Conservation (phyloP, 2,329 filamentous ascomycete species). For the Pseudonectria buxi region DNA sequence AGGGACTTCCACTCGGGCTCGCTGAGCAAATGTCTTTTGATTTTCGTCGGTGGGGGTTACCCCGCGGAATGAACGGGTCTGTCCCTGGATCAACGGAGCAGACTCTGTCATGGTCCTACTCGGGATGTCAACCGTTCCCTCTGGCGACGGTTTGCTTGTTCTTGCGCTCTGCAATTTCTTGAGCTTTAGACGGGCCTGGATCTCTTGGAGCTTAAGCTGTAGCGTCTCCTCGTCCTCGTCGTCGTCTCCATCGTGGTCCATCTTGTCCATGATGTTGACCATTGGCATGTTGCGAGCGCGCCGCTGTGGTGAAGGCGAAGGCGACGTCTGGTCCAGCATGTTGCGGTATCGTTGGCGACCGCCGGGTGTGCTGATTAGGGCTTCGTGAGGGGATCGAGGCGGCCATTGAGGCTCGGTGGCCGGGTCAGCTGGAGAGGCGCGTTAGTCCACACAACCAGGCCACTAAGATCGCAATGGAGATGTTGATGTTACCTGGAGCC, state of each 20-base stretch:
- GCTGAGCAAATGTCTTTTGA: conserved; percentile 14
- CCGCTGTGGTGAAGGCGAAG: conserved; percentile 56
- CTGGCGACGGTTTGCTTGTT: conserved; percentile 13
- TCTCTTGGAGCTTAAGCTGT: conserved; percentile 77
- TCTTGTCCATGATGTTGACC: conserved; percentile 27
- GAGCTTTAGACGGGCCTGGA: conserved; percentile 79
- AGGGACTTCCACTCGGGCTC: conserved; percentile 62
- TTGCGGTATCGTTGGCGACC: conserved; percentile 71
- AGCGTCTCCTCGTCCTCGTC: conserved; percentile 87
- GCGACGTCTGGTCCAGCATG: conserved; percentile 58
- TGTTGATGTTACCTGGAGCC: conserved; percentile 20
- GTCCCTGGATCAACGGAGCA: conserved; percentile 15
- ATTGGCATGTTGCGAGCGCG: conserved; percentile 16
- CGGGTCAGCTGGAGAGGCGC: conserved; percentile 16
- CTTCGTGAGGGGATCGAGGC: conserved; percentile 59
- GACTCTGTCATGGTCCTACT: conserved; percentile 14
- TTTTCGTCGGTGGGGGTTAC: conserved; percentile 22
- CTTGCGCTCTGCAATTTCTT: conserved; percentile 70
- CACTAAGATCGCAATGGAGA: neutral
- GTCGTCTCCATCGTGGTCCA: conserved; percentile 42
- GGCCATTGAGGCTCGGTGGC: conserved; percentile 54
- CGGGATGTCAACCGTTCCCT: conserved; percentile 10
- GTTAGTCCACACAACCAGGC: neutral
- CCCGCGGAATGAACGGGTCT: conserved; percentile 16
- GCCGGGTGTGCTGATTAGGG: conserved; percentile 61